Evolutionary conservation across 257 asterid species (phyloP).

Genomic region (Misopates orontium): DNA sequence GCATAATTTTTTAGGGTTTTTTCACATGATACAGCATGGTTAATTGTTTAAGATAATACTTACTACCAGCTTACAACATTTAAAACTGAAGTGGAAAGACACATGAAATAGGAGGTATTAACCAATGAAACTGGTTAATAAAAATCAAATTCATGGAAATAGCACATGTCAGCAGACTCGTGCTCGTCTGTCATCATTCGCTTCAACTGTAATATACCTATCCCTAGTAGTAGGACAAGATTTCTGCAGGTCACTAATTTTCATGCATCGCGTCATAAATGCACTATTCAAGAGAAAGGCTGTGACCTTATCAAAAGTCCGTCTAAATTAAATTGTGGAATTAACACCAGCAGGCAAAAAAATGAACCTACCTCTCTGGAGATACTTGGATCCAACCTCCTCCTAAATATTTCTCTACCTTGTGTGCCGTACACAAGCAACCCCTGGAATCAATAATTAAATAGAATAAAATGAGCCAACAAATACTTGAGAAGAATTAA

Average conservation of each 20-base stretch:
- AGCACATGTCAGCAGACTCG: background rate
- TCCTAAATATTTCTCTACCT: slow-evolving; percentile 85
- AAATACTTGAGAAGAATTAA: slow-evolving; percentile 1
- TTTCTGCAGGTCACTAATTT: slow-evolving; percentile 15
- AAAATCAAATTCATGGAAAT: too few species aligned
- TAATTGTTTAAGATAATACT: background rate
- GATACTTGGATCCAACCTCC: slow-evolving; percentile 68
- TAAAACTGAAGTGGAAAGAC: background rate
- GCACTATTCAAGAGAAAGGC: slow-evolving; percentile 4
- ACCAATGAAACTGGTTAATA: too few species aligned
- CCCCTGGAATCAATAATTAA: slow-evolving; percentile 61
- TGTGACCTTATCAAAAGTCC: slow-evolving; percentile 10
- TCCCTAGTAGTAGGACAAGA: background rate
- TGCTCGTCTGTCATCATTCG: slow-evolving; percentile 5
- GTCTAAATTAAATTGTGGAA: slow-evolving; percentile 12
- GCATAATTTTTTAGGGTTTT: background rate
- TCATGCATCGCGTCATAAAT: background rate
- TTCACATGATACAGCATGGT: background rate
- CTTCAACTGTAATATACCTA: background rate
- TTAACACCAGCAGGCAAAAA: slow-evolving; percentile 13
- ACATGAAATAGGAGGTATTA: slow-evolving; percentile 2
- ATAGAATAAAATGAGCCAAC: slow-evolving; percentile 20
- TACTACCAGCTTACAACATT: slow-evolving; percentile 1
- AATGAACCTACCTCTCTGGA: slow-evolving; percentile 77
- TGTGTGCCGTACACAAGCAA: slow-evolving; percentile 93